phyloP scores from a whole-genome alignment of 1,284 basidiomycete species.

The Mycena sp. region DNA sequence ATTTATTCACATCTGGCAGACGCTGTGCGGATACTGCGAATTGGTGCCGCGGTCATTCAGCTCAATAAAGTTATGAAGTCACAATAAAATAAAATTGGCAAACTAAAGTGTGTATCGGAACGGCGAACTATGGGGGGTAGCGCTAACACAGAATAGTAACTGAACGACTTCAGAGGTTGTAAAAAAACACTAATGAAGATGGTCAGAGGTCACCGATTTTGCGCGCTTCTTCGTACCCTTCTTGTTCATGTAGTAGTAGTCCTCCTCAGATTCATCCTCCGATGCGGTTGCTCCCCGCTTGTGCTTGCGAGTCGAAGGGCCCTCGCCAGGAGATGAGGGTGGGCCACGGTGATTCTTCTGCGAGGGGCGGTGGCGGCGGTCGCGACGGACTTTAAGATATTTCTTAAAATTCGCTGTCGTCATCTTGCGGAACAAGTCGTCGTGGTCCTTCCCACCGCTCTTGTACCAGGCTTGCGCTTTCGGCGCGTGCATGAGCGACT shows the following conservation, averaged over 20 bases:
- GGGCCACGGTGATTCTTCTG: not conserved
- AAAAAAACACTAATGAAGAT: too few species aligned
- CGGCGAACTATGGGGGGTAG: too few species aligned
- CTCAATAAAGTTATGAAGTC: too few species aligned
- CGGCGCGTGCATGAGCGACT: not conserved
- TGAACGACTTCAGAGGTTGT: not conserved
- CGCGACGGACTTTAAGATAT: not conserved
- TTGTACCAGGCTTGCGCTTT: not conserved
- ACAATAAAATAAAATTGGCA: too few species aligned
- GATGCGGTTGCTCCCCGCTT: not conserved
- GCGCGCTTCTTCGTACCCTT: not conserved
- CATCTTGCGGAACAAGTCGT: not conserved
- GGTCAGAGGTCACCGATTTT: not conserved
- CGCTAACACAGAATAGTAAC: not conserved
- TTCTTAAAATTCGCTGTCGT: constrained; percentile 1
- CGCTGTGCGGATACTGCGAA: too few species aligned
- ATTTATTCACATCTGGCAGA: too few species aligned
- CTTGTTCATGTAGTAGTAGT: not conserved
- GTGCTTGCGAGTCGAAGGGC: not conserved
- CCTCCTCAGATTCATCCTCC: not conserved
- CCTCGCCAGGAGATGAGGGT: not conserved
- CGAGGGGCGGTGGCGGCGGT: not conserved
- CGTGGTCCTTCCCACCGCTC: not conserved
- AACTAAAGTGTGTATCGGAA: too few species aligned
- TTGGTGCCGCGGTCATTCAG: too few species aligned